phyloP scores from a whole-genome alignment of 2,329 filamentous ascomycete species.

The Aspergillus intermedius region DNA sequence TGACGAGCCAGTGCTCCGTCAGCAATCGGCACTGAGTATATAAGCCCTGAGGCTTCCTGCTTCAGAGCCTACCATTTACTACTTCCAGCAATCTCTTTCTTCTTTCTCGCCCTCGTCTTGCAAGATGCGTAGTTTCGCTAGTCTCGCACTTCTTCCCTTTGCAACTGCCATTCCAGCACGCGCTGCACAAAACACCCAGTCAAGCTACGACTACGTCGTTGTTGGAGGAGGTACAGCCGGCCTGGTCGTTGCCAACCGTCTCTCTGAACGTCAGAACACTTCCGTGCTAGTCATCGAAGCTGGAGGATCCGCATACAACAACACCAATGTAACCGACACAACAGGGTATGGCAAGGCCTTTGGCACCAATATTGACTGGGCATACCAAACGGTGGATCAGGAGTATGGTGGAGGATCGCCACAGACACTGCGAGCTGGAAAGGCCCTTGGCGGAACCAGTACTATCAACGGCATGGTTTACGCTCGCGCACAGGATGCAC shows the following conservation, averaged over 20 bases:
- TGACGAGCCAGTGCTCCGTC: too few species aligned
- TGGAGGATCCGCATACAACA: slow-evolving; percentile 23
- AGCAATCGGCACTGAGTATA: too few species aligned
- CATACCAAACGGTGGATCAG: slow-evolving; percentile 36
- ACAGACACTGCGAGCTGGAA: slow-evolving; percentile 36
- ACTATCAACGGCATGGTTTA: slow-evolving; percentile 42
- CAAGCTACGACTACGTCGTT: slow-evolving; percentile 27
- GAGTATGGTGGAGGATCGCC: slow-evolving; percentile 30
- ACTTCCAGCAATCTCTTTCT: too few species aligned
- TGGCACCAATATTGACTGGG: slow-evolving; percentile 37
- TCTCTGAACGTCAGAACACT: slow-evolving; percentile 24
- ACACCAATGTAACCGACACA: slow-evolving; percentile 22
- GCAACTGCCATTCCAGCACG: background rate
- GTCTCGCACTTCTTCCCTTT: background rate
- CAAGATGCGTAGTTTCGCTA: background rate
- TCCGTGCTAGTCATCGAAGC: slow-evolving; percentile 28
- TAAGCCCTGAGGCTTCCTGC: too few species aligned
- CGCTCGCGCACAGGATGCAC: slow-evolving; percentile 29
- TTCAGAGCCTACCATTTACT: too few species aligned
- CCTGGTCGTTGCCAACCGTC: slow-evolving; percentile 29
- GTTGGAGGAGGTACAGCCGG: slow-evolving; percentile 33
- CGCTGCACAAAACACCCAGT: too few species aligned
- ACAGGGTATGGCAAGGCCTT: slow-evolving; percentile 23
- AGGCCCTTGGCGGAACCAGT: slow-evolving; percentile 40
- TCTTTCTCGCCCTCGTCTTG: too few species aligned